phyloP scores from a whole-genome alignment of 371 early-diverging fungal species.

The Rhizopus sp. region DNA sequence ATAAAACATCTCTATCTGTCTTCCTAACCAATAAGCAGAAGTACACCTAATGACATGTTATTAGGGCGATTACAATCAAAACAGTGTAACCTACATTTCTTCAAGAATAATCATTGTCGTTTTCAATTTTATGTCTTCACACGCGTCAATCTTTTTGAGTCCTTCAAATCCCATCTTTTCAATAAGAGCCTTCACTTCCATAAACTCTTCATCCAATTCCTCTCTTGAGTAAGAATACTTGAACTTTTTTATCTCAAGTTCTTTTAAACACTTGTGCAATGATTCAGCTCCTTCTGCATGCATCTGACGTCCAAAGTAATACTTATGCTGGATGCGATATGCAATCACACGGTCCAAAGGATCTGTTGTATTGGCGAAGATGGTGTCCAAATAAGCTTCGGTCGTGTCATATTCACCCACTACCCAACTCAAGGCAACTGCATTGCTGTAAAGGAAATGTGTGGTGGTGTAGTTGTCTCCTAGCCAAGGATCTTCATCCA shows the following conservation, averaged over 20 bases:
- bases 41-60: conserved; percentile 21
- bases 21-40: conserved; percentile 42
- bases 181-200: conserved; percentile 15
- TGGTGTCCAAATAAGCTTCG: conserved; percentile 25
- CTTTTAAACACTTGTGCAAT: conserved; percentile 30
- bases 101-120: conserved; percentile 37
- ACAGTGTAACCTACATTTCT: conserved; percentile 33
- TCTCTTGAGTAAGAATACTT: conserved; percentile 14
- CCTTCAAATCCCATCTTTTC: conserved; percentile 20
- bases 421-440: conserved; percentile 41
- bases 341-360: conserved; percentile 41
- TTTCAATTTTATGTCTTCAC: conserved; percentile 27
- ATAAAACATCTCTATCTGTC: conserved; percentile 39
- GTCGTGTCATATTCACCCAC: conserved; percentile 40
- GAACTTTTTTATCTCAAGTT: conserved; percentile 29
- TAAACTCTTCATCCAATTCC: conserved; percentile 20
- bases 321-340: conserved; percentile 38
- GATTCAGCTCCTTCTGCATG: conserved; percentile 31
- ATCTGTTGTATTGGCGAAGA: conserved; percentile 32
- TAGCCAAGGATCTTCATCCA: conserved; percentile 23
- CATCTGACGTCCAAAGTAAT: conserved; percentile 38
- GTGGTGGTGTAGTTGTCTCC: conserved; percentile 20
- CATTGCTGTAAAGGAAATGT: conserved; percentile 32
- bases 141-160: conserved; percentile 15
- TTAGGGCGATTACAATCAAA: background rate